phyloP scores from a whole-genome alignment of 257 asterid species.

The Pogostemon cablin region DNA sequence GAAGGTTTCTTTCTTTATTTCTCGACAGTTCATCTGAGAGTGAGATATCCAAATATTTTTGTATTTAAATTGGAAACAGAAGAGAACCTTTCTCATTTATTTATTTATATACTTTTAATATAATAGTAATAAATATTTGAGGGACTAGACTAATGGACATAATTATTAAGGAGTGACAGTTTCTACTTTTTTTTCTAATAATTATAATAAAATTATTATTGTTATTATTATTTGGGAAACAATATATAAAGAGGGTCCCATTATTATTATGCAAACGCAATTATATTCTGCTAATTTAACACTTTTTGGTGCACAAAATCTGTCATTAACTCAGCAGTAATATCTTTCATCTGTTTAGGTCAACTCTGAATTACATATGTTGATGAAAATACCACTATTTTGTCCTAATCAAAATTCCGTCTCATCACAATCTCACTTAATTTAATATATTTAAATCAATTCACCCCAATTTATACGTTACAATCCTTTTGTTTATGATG shows the following conservation, averaged over 20 bases:
- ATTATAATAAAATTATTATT: too few species aligned
- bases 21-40: constrained; percentile 46
- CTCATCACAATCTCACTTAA: too few species aligned
- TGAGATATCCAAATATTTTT: constrained; percentile 26
- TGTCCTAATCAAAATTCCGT: neutral
- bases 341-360: neutral
- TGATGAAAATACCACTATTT: neutral
- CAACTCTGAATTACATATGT: constrained; percentile 1
- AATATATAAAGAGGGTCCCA: neutral
- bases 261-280: constrained; percentile 32
- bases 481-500: too few species aligned
- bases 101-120: neutral
- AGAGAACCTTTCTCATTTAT: constrained; percentile 1
- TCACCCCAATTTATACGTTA: too few species aligned
- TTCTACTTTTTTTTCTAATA: neutral
- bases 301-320: constrained; percentile 24
- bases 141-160: neutral
- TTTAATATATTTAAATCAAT: too few species aligned
- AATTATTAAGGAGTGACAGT: constrained; percentile 21
- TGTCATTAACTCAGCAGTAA: constrained; percentile 7
- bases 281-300: constrained; percentile 23
- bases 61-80: constrained; percentile 26
- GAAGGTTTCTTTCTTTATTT: constrained; percentile 37
- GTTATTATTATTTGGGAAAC: constrained; percentile 9
- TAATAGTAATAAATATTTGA: neutral